phyloP scores from a whole-genome alignment of 1,139 yeast genomes.

The Blastobotrys indianensis region DNA sequence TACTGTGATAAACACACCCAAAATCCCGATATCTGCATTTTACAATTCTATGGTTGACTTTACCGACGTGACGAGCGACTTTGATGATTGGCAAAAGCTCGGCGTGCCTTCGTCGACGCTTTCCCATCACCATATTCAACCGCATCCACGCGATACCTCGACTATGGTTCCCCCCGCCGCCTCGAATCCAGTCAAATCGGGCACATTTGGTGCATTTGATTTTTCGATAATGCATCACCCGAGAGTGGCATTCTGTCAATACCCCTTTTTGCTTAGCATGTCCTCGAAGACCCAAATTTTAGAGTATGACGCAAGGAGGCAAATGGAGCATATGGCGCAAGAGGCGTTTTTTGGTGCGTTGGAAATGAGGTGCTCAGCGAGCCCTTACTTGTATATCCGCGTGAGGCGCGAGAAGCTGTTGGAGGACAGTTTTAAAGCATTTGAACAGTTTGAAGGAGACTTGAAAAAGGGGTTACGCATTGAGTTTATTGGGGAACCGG shows the following conservation, averaged over 20 bases:
- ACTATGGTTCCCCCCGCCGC: background rate
- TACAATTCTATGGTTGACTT: constrained; percentile 81
- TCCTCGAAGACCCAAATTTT: constrained; percentile 76
- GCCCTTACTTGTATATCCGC: constrained; percentile 60
- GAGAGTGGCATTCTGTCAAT: constrained; percentile 55
- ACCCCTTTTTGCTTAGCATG: constrained; percentile 73
- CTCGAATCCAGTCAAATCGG: background rate
- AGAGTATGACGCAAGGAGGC: constrained; percentile 75
- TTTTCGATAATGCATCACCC: constrained; percentile 10
- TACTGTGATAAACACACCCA: constrained; percentile 31
- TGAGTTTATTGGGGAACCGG: constrained; percentile 81
- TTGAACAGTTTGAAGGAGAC: constrained; percentile 53
- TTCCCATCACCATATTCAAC: constrained; percentile 8
- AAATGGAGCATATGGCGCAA: constrained; percentile 84
- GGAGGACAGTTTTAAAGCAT: constrained; percentile 67
- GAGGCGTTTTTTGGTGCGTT: constrained; percentile 78
- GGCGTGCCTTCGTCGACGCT: constrained; percentile 15
- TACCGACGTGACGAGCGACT: constrained; percentile 70
- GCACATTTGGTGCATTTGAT: constrained; percentile 12
- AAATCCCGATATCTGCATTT: constrained; percentile 49
- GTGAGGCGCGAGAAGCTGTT: constrained; percentile 65
- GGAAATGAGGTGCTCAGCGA: constrained; percentile 54
- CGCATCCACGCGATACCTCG: background rate
- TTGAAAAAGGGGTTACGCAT: constrained; percentile 70
- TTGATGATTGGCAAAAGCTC: constrained; percentile 66